Conservation (phyloP, 805 yeast genomes). For the Metschnikowia lachancei region DNA sequence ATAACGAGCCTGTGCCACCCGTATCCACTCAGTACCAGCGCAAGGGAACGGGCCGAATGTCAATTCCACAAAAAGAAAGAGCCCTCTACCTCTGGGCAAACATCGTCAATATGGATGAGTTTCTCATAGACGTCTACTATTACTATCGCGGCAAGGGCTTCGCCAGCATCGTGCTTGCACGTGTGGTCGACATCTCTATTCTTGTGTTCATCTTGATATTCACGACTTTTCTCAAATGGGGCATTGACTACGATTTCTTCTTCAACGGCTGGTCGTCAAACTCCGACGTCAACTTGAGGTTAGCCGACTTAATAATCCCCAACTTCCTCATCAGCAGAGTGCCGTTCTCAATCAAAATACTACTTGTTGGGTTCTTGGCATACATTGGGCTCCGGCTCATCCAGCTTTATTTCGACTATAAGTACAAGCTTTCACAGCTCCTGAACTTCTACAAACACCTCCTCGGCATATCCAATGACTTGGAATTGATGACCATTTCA, state of each 20-base stretch:
- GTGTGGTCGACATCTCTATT: constrained; percentile 65
- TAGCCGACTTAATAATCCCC: constrained; percentile 33
- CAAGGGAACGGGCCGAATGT: constrained; percentile 9
- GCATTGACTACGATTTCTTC: constrained; percentile 59
- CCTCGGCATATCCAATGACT: constrained; percentile 64
- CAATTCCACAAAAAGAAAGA: constrained; percentile 55
- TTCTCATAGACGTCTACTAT: constrained; percentile 75
- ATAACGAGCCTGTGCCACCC: neutral
- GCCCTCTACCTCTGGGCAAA: constrained; percentile 98
- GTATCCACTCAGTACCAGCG: constrained; percentile 4
- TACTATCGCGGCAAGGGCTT: constrained; percentile 87
- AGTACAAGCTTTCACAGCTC: constrained; percentile 65
- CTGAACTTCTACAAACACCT: constrained; percentile 72
- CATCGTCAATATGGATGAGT: constrained; percentile 84
- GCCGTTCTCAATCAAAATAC: constrained; percentile 49
- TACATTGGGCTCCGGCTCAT: constrained; percentile 51
- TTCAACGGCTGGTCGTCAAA: constrained; percentile 25
- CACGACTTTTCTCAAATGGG: constrained; percentile 74
- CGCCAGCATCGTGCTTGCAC: constrained; percentile 67
- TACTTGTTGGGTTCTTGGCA: constrained; percentile 58
- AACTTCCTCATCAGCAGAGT: constrained; percentile 46
- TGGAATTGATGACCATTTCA: constrained; percentile 84
- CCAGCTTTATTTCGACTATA: constrained; percentile 58
- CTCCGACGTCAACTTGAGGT: constrained; percentile 25
- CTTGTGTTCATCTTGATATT: constrained; percentile 76